A percentile compares a stretch with the other conserved stretches of the same genome.
Evolutionary conservation across 2,329 filamentous ascomycete genomes (phyloP).

Genomic region (Phialophora chinensis): DNA sequence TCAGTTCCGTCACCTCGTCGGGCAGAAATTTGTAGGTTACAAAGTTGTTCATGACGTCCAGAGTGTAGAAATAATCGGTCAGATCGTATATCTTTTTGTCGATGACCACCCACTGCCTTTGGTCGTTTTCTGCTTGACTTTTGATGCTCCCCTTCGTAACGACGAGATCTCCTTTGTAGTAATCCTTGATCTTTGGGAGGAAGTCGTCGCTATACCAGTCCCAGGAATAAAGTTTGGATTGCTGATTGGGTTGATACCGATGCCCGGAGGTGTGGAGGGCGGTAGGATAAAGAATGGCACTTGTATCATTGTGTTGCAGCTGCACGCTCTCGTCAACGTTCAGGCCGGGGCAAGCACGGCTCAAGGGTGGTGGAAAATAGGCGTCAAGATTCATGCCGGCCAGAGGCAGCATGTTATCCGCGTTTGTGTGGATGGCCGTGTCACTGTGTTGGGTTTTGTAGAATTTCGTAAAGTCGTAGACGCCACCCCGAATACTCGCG

Average conservation of each 20-base stretch:
- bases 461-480: constrained; percentile 92
- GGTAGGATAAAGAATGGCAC: constrained; percentile 60
- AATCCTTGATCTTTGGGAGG: constrained; percentile 78
- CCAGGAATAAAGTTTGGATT: constrained; percentile 63
- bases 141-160: constrained; percentile 66
- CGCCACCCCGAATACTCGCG: constrained; percentile 83
- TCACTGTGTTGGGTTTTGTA: constrained; percentile 87
- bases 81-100: constrained; percentile 82
- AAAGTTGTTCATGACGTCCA: constrained; percentile 62
- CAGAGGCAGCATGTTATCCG: constrained; percentile 74
- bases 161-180: constrained; percentile 86
- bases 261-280: constrained; percentile 75
- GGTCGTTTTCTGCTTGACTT: constrained; percentile 68
- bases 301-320: constrained; percentile 66
- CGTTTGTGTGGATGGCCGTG: constrained; percentile 63
- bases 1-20: constrained; percentile 66
- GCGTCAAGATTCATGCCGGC: constrained; percentile 78
- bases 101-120: constrained; percentile 80
- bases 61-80: constrained; percentile 87
- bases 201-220: constrained; percentile 82
- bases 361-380: constrained; percentile 85
- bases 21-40: constrained; percentile 75
- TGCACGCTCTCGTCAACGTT: constrained; percentile 63
- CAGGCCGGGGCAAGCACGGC: constrained; percentile 74
- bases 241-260: constrained; percentile 59